Base-by-base conservation (phyloP, 345 rosid species). In the Turritis glabra region DNA sequence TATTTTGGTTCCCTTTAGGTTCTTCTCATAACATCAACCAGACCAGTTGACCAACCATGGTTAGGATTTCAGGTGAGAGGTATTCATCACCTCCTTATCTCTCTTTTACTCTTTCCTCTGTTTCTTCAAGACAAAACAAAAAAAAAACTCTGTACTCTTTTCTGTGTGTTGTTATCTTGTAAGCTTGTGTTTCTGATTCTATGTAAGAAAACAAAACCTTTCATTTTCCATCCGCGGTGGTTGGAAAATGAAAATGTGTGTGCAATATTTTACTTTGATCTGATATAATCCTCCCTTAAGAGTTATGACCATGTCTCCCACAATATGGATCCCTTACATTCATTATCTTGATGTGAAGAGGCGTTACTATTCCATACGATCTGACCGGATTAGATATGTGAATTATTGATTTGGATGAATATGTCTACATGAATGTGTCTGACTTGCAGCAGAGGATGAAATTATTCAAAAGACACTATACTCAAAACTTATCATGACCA, bases 1-100 rank as follows among this genome's bases (percentile, higher is more conserved):
- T 92, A 90, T 92, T 90, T 92, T 78, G 91, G 81, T 86, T 88
- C 89, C 92, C 87, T 78, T 75, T 56, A 82, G 90, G 86, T 87
- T 87, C 84, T 83, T 82, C 85, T 80, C 69, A 11, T 71, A 76
- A 77, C 77, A 29, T 77, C 80, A 77, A 71, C 77, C 19, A 77
- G 52, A 75, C 84, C 82, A 66, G 77, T 80, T 48, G 83, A 76
- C 74, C 93, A 79, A 85, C 98, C 96, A 92, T 90, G 98, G 98
- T 92, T 92, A 90, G 92, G 94, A 85, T 92, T 73, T 73, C 83
- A 80, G 93, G 89, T 83, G 80, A 53, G 77, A 71, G 77, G 77
- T 77, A 58, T 33, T 63, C 30, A 70, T 77, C 75, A 77, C 80
- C 66, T 72, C 73, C 54, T 78, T 75, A 21, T 64, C 71, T 66